Conservation (phyloP, 2,329 filamentous ascomycete species). For the Fusarium napiforme region DNA sequence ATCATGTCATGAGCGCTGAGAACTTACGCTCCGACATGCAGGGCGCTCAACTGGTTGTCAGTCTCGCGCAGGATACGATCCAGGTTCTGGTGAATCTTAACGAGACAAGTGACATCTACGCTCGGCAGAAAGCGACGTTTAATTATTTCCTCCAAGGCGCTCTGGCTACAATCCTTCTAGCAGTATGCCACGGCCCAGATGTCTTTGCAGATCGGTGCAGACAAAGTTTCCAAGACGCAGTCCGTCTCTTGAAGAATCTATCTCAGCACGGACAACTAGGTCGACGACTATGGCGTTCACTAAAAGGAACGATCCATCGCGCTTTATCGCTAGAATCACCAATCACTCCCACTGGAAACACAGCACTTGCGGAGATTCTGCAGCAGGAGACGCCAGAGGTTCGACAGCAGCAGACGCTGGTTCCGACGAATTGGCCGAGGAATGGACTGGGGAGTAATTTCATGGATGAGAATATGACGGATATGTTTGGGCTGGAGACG, state of each 20-base stretch:
- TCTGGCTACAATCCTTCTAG: neutral
- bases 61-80: conserved; percentile 6
- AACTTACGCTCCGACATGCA: neutral
- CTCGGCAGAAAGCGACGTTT: conserved; percentile 1
- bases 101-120: conserved; percentile 11
- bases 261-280: conserved; percentile 1
- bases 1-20: conserved; percentile 1
- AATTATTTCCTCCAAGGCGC: conserved; percentile 4
- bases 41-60: conserved; percentile 1
- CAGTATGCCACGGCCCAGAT: conserved; percentile 5
- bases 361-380: neutral
- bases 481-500: conserved; percentile 9
- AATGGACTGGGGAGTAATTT: neutral
- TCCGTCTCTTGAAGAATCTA: neutral
- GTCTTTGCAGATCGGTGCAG: conserved; percentile 7
- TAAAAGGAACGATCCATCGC: conserved; percentile 3
- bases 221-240: conserved; percentile 1
- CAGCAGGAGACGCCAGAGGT: neutral
- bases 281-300: conserved; percentile 4
- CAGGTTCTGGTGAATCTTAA: conserved; percentile 8
- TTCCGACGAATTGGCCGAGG: neutral
- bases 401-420: neutral
- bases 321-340: conserved; percentile 1
- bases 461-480: neutral
- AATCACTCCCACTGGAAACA: fast-evolving